These are phyloP conservation scores for Penicillium sp. DNA, from an alignment of 2,329 filamentous ascomycete genomes.

Conservation along the genomic window DNA sequence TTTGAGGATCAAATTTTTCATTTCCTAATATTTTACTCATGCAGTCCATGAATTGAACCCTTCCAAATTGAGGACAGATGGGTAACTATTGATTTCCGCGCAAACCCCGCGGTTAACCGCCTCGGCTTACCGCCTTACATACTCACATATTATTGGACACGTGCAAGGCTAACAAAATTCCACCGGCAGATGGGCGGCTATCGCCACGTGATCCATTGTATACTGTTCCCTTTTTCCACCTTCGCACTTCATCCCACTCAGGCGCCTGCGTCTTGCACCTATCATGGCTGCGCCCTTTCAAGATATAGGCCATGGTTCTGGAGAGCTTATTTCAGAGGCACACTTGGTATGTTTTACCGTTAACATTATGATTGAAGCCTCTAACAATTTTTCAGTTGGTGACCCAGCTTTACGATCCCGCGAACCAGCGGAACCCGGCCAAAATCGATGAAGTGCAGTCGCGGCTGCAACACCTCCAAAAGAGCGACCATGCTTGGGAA, in stretches of 20 bases:
- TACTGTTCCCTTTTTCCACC: slow-evolving; percentile 7
- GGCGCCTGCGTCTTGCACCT: neutral
- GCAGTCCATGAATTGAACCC: neutral
- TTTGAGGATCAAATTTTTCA: no score
- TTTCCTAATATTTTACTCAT: neutral
- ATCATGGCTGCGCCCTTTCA: slow-evolving; percentile 11
- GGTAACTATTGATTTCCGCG: neutral
- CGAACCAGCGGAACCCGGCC: slow-evolving; percentile 45
- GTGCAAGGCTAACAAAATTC: slow-evolving; percentile 1
- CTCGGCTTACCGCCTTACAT: neutral
- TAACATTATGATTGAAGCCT: no score
- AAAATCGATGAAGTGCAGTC: slow-evolving; percentile 62
- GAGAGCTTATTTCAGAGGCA: slow-evolving; percentile 10
- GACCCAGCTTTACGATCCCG: slow-evolving; percentile 41
- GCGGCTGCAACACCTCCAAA: slow-evolving; percentile 74
- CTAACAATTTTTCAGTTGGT: slow-evolving; percentile 27
- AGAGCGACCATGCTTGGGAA: slow-evolving; percentile 78
- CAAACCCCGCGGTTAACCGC: neutral
- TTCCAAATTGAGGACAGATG: no score
- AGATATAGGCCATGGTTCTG: slow-evolving; percentile 5
- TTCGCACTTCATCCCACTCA: neutral
- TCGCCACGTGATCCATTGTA: slow-evolving; percentile 7
- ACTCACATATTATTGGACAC: neutral
- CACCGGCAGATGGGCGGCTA: slow-evolving; percentile 2
- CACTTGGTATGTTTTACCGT: slow-evolving; percentile 7